Base-by-base conservation (phyloP, 768 basidiomycete species). In the Sporobolomyces pararoseus region DNA sequence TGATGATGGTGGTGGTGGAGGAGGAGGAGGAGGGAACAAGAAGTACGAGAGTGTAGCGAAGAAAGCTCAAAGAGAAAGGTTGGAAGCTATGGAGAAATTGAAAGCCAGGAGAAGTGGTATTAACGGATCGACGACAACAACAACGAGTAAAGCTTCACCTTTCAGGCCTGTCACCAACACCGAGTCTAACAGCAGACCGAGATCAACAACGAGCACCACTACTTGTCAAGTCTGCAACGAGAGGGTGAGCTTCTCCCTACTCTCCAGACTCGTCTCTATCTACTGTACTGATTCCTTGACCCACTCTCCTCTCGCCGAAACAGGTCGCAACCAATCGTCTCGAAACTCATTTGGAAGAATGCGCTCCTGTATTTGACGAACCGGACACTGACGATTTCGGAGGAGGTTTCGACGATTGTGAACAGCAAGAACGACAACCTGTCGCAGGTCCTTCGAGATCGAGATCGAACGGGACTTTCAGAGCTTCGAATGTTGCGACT, bases 1-100 rank as follows among this genome's bases (percentile, higher is more conserved):
- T 34, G 47, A 5, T 4, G 29, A n/a, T 4, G 57, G n/a, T 34
- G 47, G 7, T 1, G 29, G 29, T 4, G 62, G 27, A 23, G 61
- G 29, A 17, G 51, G 35, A 51, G 25, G 25, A 13, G 49, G 34
- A n/a, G n/a, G n/a, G n/a, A n/a, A n/a, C n/a, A n/a, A n/a, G n/a
- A n/a, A n/a, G 35, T 72, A 72, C 54, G 71, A 72, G 57, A 32
- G 27, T 10, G 58, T 54, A 0, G 63, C 66, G 19, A 63, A 59
- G 14, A 68, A 61, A 53, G 29, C 13, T 17, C 65, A 72, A 66
- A 27, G 71, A 32, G 16, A 67, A 51, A 42, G 53, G 54, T n/a
- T n/a, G 27, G 63, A 65, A 47, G 62, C 51, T 2, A 7, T 54
- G 7, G 37, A 35, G 23, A 46, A 54, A 46, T n/a, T 46, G 29